These are phyloP conservation scores for Dendrocalamus latiflorus DNA, from an alignment of 202 grass and related monocot genomes.

Conservation along the genomic window DNA sequence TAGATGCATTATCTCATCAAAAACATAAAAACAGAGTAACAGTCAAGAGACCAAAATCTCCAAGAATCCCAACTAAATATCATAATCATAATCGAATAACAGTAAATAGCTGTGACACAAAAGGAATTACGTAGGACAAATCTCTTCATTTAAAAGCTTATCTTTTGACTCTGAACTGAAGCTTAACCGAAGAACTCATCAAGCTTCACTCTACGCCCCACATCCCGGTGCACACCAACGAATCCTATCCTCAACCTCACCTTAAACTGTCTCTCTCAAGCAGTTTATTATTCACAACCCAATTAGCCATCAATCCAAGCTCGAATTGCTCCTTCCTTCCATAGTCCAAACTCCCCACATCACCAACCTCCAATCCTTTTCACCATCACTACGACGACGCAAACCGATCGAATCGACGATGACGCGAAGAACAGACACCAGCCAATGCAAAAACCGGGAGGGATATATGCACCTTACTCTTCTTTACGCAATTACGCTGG, in stretches of 20 bases:
- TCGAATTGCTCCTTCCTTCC: constrained; percentile 24
- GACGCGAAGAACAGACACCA: constrained; percentile 25
- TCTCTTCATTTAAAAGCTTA: constrained; percentile 52
- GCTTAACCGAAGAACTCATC: constrained; percentile 42
- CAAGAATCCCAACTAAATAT: constrained; percentile 13
- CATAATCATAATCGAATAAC: constrained; percentile 32
- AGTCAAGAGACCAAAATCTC: neutral
- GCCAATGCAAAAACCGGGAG: constrained; percentile 36
- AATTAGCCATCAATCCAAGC: constrained; percentile 63
- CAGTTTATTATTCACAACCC: constrained; percentile 96
- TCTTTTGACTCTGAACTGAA: constrained; percentile 33
- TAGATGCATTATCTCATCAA: neutral
- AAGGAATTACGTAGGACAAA: constrained; percentile 42
- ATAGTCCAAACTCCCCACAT: constrained; percentile 24
- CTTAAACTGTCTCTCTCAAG: constrained; percentile 57
- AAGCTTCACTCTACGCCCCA: constrained; percentile 50
- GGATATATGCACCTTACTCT: constrained; percentile 39
- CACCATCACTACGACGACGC: constrained; percentile 30
- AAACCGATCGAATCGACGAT: neutral
- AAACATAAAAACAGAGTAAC: constrained; percentile 2
- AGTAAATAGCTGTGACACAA: constrained; percentile 41
- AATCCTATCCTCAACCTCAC: neutral
- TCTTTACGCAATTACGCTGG: constrained; percentile 12
- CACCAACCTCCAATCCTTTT: constrained; percentile 42
- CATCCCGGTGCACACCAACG: neutral